Evolutionary conservation across 2,329 filamentous ascomycete species (phyloP).

Genomic region (Diaporthe amygdali): DNA sequence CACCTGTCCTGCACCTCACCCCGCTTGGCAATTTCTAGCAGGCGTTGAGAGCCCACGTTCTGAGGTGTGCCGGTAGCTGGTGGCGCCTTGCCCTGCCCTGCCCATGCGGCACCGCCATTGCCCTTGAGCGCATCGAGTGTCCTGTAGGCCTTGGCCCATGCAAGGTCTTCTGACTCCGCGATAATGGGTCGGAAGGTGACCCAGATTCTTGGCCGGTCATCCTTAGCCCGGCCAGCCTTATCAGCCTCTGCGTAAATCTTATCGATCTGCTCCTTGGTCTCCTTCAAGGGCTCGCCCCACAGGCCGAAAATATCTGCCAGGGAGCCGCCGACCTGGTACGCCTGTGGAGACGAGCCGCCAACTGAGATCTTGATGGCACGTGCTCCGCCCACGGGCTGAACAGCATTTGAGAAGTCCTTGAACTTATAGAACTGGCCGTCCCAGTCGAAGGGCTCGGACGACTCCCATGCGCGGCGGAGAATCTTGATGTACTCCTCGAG

Average conservation of each 20-base stretch:
- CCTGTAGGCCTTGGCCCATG: constrained; percentile 64
- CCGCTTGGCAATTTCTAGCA: constrained; percentile 60
- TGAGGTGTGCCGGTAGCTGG: constrained; percentile 48
- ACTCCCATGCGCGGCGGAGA: constrained; percentile 62
- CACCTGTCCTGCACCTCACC: constrained; percentile 66
- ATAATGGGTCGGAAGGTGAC: constrained; percentile 67
- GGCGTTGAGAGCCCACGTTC: constrained; percentile 63
- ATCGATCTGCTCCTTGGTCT: constrained; percentile 67
- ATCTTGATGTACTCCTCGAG: constrained; percentile 68
- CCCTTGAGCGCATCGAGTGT: constrained; percentile 57
- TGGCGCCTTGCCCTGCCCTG: constrained; percentile 36
- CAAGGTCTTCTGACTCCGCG: constrained; percentile 66
- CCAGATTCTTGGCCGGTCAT: constrained; percentile 64
- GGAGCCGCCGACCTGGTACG: constrained; percentile 63
- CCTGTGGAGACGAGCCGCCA: constrained; percentile 62
- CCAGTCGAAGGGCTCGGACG: constrained; percentile 64
- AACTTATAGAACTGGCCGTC: constrained; percentile 64
- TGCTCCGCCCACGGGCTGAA: constrained; percentile 55
- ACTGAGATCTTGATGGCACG: constrained; percentile 62
- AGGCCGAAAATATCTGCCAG: constrained; percentile 68
- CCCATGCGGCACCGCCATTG: constrained; percentile 34
- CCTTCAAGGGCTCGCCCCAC: constrained; percentile 68
- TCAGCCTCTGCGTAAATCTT: constrained; percentile 63
- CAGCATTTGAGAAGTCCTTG: constrained; percentile 60
- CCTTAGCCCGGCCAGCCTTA: constrained; percentile 54